Conservation (phyloP, 768 basidiomycete genomes). For the Paxillus rubicundulus region DNA sequence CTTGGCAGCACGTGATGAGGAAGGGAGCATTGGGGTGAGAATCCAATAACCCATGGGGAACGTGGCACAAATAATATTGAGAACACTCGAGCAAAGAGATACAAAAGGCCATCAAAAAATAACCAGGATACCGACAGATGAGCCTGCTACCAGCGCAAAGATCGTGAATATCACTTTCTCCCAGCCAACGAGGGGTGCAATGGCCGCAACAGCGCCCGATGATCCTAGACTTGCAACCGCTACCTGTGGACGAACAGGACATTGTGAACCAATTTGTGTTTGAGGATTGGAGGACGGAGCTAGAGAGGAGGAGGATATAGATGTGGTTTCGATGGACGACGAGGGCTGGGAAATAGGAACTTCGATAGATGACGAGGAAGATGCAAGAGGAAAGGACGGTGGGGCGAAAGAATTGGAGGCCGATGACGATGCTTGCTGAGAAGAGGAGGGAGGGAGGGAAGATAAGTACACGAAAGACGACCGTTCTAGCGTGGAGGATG, state of each 20-base stretch:
- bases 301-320: constrained; percentile 2
- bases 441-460: background rate
- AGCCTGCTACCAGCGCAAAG: constrained; percentile 25
- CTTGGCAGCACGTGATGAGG: background rate
- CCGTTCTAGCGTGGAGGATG: background rate
- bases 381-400: background rate
- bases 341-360: background rate
- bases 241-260: constrained; percentile 12
- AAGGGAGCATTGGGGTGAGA: background rate
- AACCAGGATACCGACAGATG: constrained; percentile 24
- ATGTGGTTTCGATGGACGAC: background rate
- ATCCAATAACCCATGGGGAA: too few relatives aligned
- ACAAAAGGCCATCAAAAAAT: constrained; percentile 17
- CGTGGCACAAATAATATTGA: too few relatives aligned
- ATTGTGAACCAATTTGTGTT: constrained; percentile 24
- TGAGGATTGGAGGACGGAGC: constrained; percentile 7
- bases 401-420: background rate
- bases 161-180: constrained; percentile 24
- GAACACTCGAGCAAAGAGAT: background rate
- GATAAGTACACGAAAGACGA: background rate
- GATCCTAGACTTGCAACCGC: constrained; percentile 6
- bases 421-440: background rate
- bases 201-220: constrained; percentile 6
- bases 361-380: background rate
- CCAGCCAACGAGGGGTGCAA: constrained; percentile 18